Base-by-base conservation (phyloP, 352 stramenopile genomes). In the Pythium periplocum region DNA sequence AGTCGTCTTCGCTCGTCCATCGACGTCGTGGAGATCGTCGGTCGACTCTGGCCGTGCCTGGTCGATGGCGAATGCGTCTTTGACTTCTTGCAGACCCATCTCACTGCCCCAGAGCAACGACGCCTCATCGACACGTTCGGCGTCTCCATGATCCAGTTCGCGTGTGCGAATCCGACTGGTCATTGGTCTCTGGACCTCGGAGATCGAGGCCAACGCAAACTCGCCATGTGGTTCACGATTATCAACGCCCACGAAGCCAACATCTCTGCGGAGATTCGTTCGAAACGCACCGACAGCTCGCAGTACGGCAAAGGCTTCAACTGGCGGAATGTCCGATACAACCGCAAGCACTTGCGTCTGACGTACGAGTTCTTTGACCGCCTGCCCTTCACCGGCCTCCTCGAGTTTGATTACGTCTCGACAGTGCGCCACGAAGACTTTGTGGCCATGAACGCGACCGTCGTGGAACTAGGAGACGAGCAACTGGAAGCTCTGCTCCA, bases 321-420 rank as follows among this genome's bases (percentile, higher is more conserved):
- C 52, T 90, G 76, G 74, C 79, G 79, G 39, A 90, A 90, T 37
- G 75, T 63, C 17, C 66, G 64, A 36, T 84, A 80, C 61, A 87
- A 87, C 50, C 68, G 78, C 26, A 73, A 82, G 26, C 41, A 54
- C 1, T 61, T 90, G 30, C 67, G 69, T 6, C 43, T 87, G 4
- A 82, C 56, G 1, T 78, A 86, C 51, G 51, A 64, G 2, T 90
- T 90, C 57, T 90, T 86, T 40, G 66, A 86, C 42, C 48, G 55
- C 1, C 56, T 90, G 10, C 79, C 79, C 44, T 53, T 44, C 4
- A 57, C 69, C 4, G 79, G 79, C 1, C 55, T 86, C n/a, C 60
- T 90, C 0, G 76, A 87, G 50, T 86, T 90, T 51, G 79, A 90
- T 55, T 90, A 76, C 45, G 76, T 84, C 5, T 84, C 74, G 26